Conservation (phyloP, 371 early-diverging fungal genomes). For the Neoconidiobolus thromboides region DNA sequence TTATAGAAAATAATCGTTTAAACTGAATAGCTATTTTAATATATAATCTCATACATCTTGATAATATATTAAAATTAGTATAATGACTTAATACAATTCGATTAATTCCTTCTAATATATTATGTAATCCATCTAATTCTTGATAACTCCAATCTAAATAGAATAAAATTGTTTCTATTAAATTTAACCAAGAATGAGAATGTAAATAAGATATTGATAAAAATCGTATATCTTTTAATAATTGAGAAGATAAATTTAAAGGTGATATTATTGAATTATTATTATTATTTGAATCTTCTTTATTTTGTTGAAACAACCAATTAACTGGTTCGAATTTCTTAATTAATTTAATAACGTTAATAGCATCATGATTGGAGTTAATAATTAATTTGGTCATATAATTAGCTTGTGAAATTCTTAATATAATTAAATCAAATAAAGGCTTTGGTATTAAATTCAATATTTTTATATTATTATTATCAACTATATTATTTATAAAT, state of each 20-base stretch:
- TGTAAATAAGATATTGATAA: constrained; percentile 21
- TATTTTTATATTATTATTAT: constrained; percentile 9
- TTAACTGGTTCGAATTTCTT: neutral
- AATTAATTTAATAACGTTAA: neutral
- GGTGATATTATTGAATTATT: neutral
- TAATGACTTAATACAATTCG: constrained; percentile 26
- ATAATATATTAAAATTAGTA: constrained; percentile 31
- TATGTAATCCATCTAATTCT: constrained; percentile 29
- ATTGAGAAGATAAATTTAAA: neutral
- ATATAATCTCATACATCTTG: constrained; percentile 30
- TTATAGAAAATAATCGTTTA: constrained; percentile 32
- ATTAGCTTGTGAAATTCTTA: constrained; percentile 37
- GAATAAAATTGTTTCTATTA: constrained; percentile 26
- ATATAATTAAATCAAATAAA: constrained; percentile 27
- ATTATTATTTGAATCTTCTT: neutral
- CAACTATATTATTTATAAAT: neutral
- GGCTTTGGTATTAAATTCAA: constrained; percentile 19
- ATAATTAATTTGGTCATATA: constrained; percentile 31
- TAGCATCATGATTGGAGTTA: neutral
- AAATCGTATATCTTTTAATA: neutral
- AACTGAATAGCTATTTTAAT: constrained; percentile 30
- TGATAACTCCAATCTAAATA: constrained; percentile 32
- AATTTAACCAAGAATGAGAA: constrained; percentile 35
- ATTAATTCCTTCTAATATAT: constrained; percentile 34
- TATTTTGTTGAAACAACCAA: neutral